phyloP scores from a whole-genome alignment of 345 rosid species.

The Ailanthus altissimus region DNA sequence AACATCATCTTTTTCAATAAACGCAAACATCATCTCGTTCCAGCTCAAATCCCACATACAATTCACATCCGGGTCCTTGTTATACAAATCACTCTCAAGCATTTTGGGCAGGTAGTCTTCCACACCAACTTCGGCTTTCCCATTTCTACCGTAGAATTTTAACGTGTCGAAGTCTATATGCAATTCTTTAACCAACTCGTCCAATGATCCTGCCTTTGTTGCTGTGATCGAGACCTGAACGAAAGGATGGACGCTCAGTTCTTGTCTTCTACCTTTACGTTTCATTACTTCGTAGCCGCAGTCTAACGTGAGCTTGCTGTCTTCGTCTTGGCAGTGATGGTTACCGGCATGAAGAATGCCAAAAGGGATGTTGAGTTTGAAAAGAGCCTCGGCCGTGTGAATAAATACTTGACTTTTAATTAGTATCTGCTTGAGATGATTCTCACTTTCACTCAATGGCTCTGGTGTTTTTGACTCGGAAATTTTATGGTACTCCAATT shows the following conservation, averaged over 20 bases:
- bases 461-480: constrained; percentile 31
- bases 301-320: constrained; percentile 62
- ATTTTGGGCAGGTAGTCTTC: constrained; percentile 67
- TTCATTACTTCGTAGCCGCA: constrained; percentile 83
- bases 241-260: constrained; percentile 68
- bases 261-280: constrained; percentile 74
- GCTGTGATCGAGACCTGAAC: constrained; percentile 39
- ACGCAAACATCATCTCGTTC: constrained; percentile 45
- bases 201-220: constrained; percentile 45
- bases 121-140: constrained; percentile 33
- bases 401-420: constrained; percentile 63
- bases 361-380: constrained; percentile 67
- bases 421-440: constrained; percentile 60
- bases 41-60: constrained; percentile 94
- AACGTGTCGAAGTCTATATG: constrained; percentile 55
- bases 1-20: constrained; percentile 69
- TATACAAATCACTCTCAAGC: constrained; percentile 60
- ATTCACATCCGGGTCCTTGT: constrained; percentile 58
- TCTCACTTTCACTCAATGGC: constrained; percentile 60
- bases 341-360: constrained; percentile 30
- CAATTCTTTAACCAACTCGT: constrained; percentile 62
- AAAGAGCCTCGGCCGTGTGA: constrained; percentile 75
- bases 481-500: constrained; percentile 23
- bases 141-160: constrained; percentile 52
- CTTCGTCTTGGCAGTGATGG: constrained; percentile 38